Evolutionary conservation across 2,329 filamentous ascomycete genomes (phyloP), one percentile per base, ranked within the genome.

Genomic region (Elsinoe batatas): DNA sequence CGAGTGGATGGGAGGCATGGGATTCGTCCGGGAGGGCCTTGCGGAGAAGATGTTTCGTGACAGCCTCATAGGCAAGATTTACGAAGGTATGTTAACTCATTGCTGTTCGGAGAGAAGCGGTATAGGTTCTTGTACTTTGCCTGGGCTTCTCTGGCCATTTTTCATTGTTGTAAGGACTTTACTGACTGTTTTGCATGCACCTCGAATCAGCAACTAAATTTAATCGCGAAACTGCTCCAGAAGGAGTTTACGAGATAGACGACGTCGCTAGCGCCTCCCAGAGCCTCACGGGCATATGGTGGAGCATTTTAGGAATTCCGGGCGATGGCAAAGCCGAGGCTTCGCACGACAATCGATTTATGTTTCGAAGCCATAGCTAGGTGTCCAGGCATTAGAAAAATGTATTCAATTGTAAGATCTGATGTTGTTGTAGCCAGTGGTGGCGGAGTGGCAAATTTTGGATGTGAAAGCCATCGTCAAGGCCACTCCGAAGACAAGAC

Each of bases 1-100:
- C 26, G 93, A 98, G 75, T 98, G 93, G 93, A 97, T 97, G 91
- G 93, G 93, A 47, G 93, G 93, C 42, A 97, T 98, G 93, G 93
- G 93, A 44, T 98, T 98, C 65, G 93, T 98, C 13, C 79, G 93
- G 43, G 93, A 98, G 71, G 93, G 93, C 0, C 83, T 95, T 57
- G 93, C 93, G 0, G 93, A 98, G 82, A 98, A 98, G 82, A 96
- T 85, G 76, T 98, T 86, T 79, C 80, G 93, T 46, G 93, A 98
- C 71, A 93, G 87, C 79, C 98, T 97, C 84, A 98, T 98, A 67
- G 93, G 93, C 8, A 90, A 90, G 61, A 97, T 96, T 64, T 96
- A 96, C 69, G 58, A 61, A 20, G 47, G 33, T 38, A 18, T 51
- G 20, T 35, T 30, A 30, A 2, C 8, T 5, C 30, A n/a, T 8